Percentiles rank a stretch among this genome's conserved stretches.
Evolutionary conservation across 2,329 filamentous ascomycete genomes (phyloP).

Genomic region (Sporothrix euskadiensis): DNA sequence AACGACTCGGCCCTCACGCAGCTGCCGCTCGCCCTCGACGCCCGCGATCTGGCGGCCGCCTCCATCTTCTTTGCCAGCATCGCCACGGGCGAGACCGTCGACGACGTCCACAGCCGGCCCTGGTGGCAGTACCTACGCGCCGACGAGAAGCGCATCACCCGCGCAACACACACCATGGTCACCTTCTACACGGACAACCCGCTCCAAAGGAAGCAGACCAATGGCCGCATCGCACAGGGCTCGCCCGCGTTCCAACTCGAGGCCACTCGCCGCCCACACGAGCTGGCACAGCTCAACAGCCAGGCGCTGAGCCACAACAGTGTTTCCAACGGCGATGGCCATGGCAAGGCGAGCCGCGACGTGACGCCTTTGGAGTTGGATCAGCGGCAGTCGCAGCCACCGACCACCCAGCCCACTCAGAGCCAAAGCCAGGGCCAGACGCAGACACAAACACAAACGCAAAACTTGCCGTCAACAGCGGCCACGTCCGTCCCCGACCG

Average conservation of each 20-base stretch:
- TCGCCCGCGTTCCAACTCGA: conserved; percentile 60
- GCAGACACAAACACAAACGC: conserved; percentile 20
- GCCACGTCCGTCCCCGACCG: background rate
- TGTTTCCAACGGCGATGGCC: background rate
- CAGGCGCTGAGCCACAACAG: conserved; percentile 51
- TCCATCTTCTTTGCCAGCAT: conserved; percentile 84
- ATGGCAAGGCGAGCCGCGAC: conserved; percentile 27
- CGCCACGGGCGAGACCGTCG: conserved; percentile 71
- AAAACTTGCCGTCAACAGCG: background rate
- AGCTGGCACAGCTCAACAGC: conserved; percentile 51
- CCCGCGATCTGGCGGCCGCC: conserved; percentile 78
- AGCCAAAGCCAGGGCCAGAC: conserved; percentile 12
- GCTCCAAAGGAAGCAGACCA: conserved; percentile 50
- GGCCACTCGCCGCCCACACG: conserved; percentile 53
- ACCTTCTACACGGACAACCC: conserved; percentile 67
- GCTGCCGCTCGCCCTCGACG: conserved; percentile 76
- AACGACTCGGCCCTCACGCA: conserved; percentile 87
- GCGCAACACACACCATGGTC: conserved; percentile 74
- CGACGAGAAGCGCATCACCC: conserved; percentile 66
- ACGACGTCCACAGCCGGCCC: conserved; percentile 70
- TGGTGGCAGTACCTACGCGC: conserved; percentile 87
- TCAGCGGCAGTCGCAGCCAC: conserved; percentile 14
- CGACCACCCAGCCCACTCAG: background rate
- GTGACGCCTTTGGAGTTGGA: conserved; percentile 33
- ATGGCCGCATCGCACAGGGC: conserved; percentile 36